A percentile compares a stretch with the other conserved stretches of the same genome.
These are phyloP conservation scores for Trichosporon sp. DNA, from an alignment of 1,284 basidiomycete species.

Conservation along the genomic window DNA sequence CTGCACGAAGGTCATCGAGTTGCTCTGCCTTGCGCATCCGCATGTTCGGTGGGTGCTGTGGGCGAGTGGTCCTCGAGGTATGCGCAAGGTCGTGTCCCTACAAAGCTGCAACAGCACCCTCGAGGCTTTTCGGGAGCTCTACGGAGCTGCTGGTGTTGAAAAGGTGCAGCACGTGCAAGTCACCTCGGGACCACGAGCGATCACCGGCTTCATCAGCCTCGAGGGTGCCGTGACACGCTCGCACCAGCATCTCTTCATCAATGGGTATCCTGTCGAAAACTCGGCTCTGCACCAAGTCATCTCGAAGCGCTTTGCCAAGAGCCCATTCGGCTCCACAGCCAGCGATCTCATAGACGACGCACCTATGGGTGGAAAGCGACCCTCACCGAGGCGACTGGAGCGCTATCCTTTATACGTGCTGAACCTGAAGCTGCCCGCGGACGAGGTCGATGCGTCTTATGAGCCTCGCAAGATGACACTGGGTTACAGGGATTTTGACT, in stretches of 20 bases:
- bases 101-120: conserved; percentile 40
- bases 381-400: conserved; percentile 65
- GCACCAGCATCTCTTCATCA: conserved; percentile 84
- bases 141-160: conserved; percentile 32
- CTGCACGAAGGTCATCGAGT: conserved; percentile 65
- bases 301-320: conserved; percentile 56
- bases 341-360: conserved; percentile 43
- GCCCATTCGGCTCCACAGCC: conserved; percentile 26
- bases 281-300: conserved; percentile 63
- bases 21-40: conserved; percentile 65
- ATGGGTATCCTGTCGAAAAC: conserved; percentile 63
- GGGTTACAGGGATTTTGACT: conserved; percentile 58
- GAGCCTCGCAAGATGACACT: conserved; percentile 68
- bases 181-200: conserved; percentile 52
- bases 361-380: conserved; percentile 43
- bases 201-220: conserved; percentile 76
- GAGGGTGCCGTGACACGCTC: conserved; percentile 64
- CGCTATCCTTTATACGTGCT: conserved; percentile 74
- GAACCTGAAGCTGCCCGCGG: conserved; percentile 60
- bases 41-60: conserved; percentile 64
- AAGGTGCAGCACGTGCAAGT: conserved; percentile 61
- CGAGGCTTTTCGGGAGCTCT: conserved; percentile 29
- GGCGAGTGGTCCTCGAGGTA: conserved; percentile 44
- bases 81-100: conserved; percentile 26
- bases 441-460: conserved; percentile 66